Percentiles rank a stretch among this genome's conserved stretches.
Evolutionary conservation across 257 asterid species (phyloP).

Genomic region (Osmanthus fragrans): DNA sequence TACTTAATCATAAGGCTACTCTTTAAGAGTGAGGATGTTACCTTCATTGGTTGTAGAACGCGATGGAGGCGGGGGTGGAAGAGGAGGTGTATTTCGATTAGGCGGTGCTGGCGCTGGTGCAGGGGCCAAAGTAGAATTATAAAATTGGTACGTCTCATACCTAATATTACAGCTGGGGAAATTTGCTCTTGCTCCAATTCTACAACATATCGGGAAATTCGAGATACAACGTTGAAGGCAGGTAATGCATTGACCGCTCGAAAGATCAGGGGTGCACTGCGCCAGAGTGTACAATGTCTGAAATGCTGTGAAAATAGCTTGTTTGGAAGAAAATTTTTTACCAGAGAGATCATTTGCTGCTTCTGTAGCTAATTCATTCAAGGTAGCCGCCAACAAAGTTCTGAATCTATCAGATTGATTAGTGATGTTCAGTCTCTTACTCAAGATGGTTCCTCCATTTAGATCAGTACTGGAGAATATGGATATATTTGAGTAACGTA

Average conservation of each 20-base stretch:
- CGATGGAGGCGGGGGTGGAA: too few species aligned
- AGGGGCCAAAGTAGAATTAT: not conserved
- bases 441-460: not conserved
- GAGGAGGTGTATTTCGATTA: not conserved
- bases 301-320: slow-evolving; percentile 1
- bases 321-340: not conserved
- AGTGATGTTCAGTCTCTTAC: not conserved
- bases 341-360: not conserved
- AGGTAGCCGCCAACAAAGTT: not conserved
- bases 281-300: slow-evolving; percentile 5
- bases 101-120: not conserved
- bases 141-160: slow-evolving; percentile 18
- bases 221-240: not conserved
- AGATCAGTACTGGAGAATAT: not conserved
- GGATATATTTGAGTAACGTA: slow-evolving; percentile 10
- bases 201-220: not conserved
- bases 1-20: not conserved
- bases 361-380: not conserved
- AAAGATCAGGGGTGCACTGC: not conserved
- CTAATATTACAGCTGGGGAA: not conserved
- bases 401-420: not conserved
- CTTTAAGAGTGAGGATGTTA: not conserved
- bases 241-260: not conserved
- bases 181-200: not conserved
- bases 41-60: not conserved